Percentiles rank a stretch among this genome's conserved stretches.
Evolutionary conservation across 78 protist genomes (phyloP).

Genomic region (slime mould (Dictyostelium discoideum)): DNA sequence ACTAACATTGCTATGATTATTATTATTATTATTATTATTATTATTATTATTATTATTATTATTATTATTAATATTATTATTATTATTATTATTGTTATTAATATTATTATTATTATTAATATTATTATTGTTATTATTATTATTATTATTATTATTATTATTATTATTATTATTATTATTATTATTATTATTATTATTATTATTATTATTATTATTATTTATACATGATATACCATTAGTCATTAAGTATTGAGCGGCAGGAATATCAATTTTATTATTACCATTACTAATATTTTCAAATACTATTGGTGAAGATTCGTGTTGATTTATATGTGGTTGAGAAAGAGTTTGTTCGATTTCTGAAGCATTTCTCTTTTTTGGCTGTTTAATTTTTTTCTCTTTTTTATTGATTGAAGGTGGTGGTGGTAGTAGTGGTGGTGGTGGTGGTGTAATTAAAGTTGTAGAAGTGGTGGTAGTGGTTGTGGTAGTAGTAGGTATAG

Average conservation of each 20-base stretch:
- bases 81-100: background rate
- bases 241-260: background rate
- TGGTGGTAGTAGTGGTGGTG: background rate
- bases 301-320: background rate
- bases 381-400: background rate
- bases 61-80: background rate
- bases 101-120: slow-evolving; percentile 8
- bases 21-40: background rate
- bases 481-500: background rate
- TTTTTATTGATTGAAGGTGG: background rate
- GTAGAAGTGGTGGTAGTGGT: background rate
- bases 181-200: background rate
- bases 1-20: too few species aligned
- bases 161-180: background rate
- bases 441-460: background rate
- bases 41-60: background rate
- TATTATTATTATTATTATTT: background rate
- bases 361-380: background rate
- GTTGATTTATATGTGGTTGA: background rate
- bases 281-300: background rate
- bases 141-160: background rate
- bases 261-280: background rate
- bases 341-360: background rate
- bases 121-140: background rate
- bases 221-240: background rate